Evolutionary conservation across 148 eudicot genomes (phyloP), one percentile per base, ranked within the genome.

Genomic region (Tetragonia tetragonoides): DNA sequence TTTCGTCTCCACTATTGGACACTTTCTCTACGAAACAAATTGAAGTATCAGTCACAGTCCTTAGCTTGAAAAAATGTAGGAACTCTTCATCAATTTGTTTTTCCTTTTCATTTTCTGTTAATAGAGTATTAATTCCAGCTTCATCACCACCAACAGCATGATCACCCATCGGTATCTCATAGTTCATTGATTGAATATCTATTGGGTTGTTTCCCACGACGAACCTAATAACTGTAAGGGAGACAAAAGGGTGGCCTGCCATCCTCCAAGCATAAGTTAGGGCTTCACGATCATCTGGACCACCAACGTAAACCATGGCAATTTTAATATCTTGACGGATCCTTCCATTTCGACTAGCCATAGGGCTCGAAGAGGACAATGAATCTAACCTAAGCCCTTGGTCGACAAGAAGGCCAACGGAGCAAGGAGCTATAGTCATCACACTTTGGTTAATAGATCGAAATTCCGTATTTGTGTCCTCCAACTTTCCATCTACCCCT

Each of bases 281-380:
- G 10, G 98, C 96, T 77, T 93, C 96, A 2, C 96, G 85, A 16
- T 91, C 98, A 61, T 93, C 98, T 3, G 90, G 82, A 0, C 98
- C 96, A 1, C 96, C 94, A 1, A 93, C 78, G 80, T 62, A 93
- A 3, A 93, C 73, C 78, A 93, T 82, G 1, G 81, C 87, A 24
- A 90, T 76, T 17, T 80, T 75, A n/a, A 62, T 57, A 1, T 42
- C 14, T 37, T 53, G 34, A 0, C 10, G 15, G 46, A n/a, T n/a
- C 5, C 59, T 39, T 10, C 49, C 40, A 11, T 63, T 65, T 34
- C 4, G 21, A 10, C 34, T 12, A 11, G 62, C 28, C 44, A 20
- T 34, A 3, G n/a, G 69, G n/a, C 7, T 54, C 7, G 60, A 6
- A 6, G 44, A 7, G 7, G 76, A 71, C 18, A 40, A 23, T 17